These are phyloP conservation scores for Lignosus rhinocerotis DNA, from an alignment of 1,284 basidiomycete species.

Conservation along the genomic window DNA sequence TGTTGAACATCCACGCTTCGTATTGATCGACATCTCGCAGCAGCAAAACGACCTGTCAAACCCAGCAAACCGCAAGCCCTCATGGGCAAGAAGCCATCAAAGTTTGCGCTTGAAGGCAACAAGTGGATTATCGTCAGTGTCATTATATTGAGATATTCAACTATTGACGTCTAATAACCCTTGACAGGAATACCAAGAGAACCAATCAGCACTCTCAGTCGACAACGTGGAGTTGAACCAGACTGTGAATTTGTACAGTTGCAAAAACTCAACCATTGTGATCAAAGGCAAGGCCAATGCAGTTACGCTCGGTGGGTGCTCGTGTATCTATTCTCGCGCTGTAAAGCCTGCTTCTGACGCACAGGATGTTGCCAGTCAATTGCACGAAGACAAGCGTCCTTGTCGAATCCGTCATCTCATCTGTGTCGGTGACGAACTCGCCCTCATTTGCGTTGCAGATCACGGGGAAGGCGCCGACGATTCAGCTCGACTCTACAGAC, in stretches of 20 bases:
- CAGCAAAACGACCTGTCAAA: conserved; percentile 67
- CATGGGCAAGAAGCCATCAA: conserved; percentile 89
- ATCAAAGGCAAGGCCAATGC: conserved; percentile 97
- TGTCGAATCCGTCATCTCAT: conserved; percentile 90
- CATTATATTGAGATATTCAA: neutral
- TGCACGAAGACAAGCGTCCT: conserved; percentile 90
- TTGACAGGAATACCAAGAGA: conserved; percentile 89
- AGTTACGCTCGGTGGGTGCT: conserved; percentile 76
- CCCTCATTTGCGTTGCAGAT: conserved; percentile 95
- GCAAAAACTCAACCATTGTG: conserved; percentile 87
- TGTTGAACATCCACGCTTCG: neutral
- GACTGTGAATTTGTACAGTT: conserved; percentile 87
- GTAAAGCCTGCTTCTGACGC: neutral
- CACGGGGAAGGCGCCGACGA: conserved; percentile 86
- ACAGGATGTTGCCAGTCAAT: conserved; percentile 57
- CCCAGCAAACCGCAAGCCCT: conserved; percentile 82
- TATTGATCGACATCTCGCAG: conserved; percentile 24
- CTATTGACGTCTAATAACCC: neutral
- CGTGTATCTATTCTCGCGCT: neutral
- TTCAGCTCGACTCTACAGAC: conserved; percentile 94
- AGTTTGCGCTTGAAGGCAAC: conserved; percentile 87
- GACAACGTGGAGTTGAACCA: conserved; percentile 84
- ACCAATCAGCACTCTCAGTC: conserved; percentile 74
- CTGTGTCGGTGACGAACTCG: conserved; percentile 85
- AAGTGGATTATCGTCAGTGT: conserved; percentile 90